phyloP scores from a whole-genome alignment of 1,139 yeast species.

The Candida dubliniensis region DNA sequence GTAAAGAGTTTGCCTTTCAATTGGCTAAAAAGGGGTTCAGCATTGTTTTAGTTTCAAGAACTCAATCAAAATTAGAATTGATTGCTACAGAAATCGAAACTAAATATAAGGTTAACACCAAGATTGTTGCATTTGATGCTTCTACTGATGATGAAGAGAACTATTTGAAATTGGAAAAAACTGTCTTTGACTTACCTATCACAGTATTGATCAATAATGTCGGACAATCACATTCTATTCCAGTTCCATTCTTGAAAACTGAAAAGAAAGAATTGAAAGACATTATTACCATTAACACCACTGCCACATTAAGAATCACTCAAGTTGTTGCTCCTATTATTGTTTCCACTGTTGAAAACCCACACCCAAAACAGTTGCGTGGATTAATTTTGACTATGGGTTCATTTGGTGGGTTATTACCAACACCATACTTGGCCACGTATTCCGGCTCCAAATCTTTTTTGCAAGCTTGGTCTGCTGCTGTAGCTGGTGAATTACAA shows the following conservation, averaged over 20 bases:
- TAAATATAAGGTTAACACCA: slow-evolving; percentile 62
- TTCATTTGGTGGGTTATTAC: slow-evolving; percentile 91
- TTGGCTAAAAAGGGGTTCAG: slow-evolving; percentile 85
- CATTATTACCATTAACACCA: slow-evolving; percentile 82
- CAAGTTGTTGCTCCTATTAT: slow-evolving; percentile 72
- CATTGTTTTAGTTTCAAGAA: slow-evolving; percentile 79
- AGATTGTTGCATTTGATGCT: slow-evolving; percentile 77
- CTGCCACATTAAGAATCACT: slow-evolving; percentile 82
- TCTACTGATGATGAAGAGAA: slow-evolving; percentile 54
- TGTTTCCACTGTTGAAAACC: slow-evolving; percentile 47
- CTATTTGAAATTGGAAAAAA: slow-evolving; percentile 45
- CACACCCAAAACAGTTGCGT: slow-evolving; percentile 33
- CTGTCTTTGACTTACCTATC: slow-evolving; percentile 56
- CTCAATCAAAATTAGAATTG: slow-evolving; percentile 69
- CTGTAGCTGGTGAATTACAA: slow-evolving; percentile 83
- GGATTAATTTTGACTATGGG: slow-evolving; percentile 94
- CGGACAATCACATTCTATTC: slow-evolving; percentile 92
- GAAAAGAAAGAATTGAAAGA: slow-evolving; percentile 66
- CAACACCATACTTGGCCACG: slow-evolving; percentile 89
- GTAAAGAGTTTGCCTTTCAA: slow-evolving; percentile 86
- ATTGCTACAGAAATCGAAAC: slow-evolving; percentile 64
- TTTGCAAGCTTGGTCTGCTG: slow-evolving; percentile 87
- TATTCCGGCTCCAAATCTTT: slow-evolving; percentile 97
- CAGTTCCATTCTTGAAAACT: slow-evolving; percentile 89
- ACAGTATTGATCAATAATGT: slow-evolving; percentile 86